Evolutionary conservation across 768 basidiomycete species (phyloP).

Genomic region (Boletus rubroflammeus): DNA sequence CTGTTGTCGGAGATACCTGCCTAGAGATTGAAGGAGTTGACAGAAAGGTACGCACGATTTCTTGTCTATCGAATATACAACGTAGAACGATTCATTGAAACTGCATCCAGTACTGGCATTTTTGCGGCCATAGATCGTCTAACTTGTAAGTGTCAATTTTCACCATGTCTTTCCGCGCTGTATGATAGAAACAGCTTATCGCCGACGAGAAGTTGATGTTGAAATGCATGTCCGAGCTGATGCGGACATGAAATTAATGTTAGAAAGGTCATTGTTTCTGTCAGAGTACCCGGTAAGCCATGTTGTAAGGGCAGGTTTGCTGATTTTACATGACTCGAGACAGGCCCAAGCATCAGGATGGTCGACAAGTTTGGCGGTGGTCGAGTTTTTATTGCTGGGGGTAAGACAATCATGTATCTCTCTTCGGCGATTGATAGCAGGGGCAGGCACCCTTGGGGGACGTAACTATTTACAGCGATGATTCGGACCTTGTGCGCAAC

Average conservation of each 20-base stretch:
- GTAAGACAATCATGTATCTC: slow-evolving; percentile 13
- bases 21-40: slow-evolving; percentile 29
- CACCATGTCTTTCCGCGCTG: not conserved
- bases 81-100: not conserved
- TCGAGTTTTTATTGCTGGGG: slow-evolving; percentile 47
- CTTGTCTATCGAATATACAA: not conserved
- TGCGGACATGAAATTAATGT: slow-evolving; percentile 33
- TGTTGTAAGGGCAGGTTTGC: not conserved
- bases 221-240: slow-evolving; percentile 26
- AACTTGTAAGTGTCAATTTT: slow-evolving; percentile 1
- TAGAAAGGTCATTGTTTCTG: slow-evolving; percentile 24
- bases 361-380: slow-evolving; percentile 39
- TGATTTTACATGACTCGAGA: not conserved
- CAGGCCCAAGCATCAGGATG: slow-evolving; percentile 48
- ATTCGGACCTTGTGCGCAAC: no score
- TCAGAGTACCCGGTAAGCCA: slow-evolving; percentile 29
- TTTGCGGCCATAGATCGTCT: slow-evolving; percentile 7
- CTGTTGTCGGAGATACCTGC: slow-evolving; percentile 37
- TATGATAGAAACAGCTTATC: slow-evolving; percentile 16
- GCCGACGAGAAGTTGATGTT: slow-evolving; percentile 28
- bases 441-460: no score
- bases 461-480: no score
- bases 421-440: no score
- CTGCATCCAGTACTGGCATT: slow-evolving; percentile 22
- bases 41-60: slow-evolving; percentile 16